A percentile compares a stretch with the other conserved stretches of the same genome.
phyloP scores from a whole-genome alignment of 805 yeast species.

The Kuraishia hungarica region DNA sequence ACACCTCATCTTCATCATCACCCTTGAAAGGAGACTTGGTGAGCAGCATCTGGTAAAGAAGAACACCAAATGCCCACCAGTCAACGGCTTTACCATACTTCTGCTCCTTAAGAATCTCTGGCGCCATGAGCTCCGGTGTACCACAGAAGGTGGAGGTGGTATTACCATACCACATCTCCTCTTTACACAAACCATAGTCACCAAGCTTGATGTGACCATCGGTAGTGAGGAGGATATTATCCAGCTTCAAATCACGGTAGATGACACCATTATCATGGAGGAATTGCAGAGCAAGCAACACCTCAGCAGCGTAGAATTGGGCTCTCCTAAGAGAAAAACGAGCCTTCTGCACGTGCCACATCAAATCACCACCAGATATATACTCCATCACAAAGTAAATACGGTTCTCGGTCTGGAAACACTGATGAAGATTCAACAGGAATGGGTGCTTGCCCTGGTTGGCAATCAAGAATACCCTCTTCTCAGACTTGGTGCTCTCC shows the following conservation, averaged over 20 bases:
- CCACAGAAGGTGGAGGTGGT: slow-evolving; percentile 96
- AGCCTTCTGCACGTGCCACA: slow-evolving; percentile 98
- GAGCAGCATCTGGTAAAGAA: slow-evolving; percentile 90
- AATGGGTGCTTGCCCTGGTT: slow-evolving; percentile 91
- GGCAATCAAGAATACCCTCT: slow-evolving; percentile 69
- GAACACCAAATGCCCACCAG: slow-evolving; percentile 99
- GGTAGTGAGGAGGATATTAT: slow-evolving; percentile 81
- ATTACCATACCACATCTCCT: slow-evolving; percentile 51
- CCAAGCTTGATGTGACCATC: slow-evolving; percentile 95
- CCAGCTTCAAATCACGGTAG: slow-evolving; percentile 93
- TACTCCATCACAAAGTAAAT: slow-evolving; percentile 98
- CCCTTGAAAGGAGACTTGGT: slow-evolving; percentile 98
- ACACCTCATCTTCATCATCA: slow-evolving; percentile 80
- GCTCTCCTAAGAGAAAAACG: slow-evolving; percentile 87
- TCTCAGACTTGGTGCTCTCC: slow-evolving; percentile 90
- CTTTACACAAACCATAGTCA: slow-evolving; percentile 96
- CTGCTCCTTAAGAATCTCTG: slow-evolving; percentile 91
- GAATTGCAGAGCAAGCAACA: slow-evolving; percentile 79
- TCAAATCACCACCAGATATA: slow-evolving; percentile 94
- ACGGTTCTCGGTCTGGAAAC: slow-evolving; percentile 96
- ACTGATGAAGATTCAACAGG: slow-evolving; percentile 81
- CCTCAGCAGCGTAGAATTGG: slow-evolving; percentile 96
- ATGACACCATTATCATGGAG: slow-evolving; percentile 95
- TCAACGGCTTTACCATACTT: slow-evolving; percentile 91
- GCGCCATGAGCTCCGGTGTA: slow-evolving; percentile 99